Conservation (phyloP, 192 early-diverging fungal genomes). For the Umbelopsis sp. region DNA sequence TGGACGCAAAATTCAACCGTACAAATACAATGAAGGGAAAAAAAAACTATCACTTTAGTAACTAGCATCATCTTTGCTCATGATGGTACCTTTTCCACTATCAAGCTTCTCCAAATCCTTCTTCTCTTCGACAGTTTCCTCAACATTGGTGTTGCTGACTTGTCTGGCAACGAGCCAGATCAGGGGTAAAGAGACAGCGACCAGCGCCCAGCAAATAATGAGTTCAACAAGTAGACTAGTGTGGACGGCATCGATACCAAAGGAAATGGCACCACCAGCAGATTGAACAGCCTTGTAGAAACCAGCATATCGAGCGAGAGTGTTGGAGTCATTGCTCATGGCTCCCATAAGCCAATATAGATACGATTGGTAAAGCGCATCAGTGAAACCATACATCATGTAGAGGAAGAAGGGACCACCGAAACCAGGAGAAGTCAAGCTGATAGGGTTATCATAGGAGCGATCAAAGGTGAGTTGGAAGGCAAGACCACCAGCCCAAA, state of each 20-base stretch:
- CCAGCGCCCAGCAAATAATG: constrained; percentile 54
- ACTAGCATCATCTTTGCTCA: neutral
- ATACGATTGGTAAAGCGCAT: constrained; percentile 78
- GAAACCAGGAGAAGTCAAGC: constrained; percentile 46
- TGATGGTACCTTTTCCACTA: neutral
- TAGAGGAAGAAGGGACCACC: constrained; percentile 71
- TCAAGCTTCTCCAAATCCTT: neutral
- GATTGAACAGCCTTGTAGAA: constrained; percentile 90
- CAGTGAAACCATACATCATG: constrained; percentile 74
- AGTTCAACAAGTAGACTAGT: constrained; percentile 22
- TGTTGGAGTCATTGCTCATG: constrained; percentile 74
- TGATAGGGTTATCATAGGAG: constrained; percentile 43
- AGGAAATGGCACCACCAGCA: constrained; percentile 73
- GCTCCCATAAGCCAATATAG: constrained; percentile 86
- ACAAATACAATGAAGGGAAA: too few relatives aligned
- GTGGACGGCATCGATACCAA: constrained; percentile 63
- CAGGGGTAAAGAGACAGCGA: constrained; percentile 46
- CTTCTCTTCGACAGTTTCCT: neutral
- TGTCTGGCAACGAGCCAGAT: constrained; percentile 49
- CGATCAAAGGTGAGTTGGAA: constrained; percentile 55
- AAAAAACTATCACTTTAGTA: neutral
- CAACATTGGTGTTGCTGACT: constrained; percentile 46
- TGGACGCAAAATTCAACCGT: too few relatives aligned
- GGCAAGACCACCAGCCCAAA: constrained; percentile 65
- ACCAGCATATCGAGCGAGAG: constrained; percentile 70